These are phyloP conservation scores for Trichoderma orchidacearum DNA, from an alignment of 495 filamentous ascomycete genomes.

Conservation along the genomic window DNA sequence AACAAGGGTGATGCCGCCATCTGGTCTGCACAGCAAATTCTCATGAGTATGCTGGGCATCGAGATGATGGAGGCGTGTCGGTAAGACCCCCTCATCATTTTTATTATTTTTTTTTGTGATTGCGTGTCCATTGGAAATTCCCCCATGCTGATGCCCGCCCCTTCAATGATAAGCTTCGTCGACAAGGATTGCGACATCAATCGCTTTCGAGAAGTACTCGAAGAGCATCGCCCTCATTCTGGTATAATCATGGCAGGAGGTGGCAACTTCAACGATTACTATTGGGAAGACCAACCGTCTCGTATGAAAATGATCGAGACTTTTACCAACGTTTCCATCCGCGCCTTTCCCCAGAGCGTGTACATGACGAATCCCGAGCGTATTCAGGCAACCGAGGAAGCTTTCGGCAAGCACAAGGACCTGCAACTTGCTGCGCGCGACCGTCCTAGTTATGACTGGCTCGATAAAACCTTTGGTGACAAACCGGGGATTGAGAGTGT, in stretches of 20 bases:
- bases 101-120: neutral
- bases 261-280: conserved; percentile 13
- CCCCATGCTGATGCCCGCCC: neutral
- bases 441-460: conserved; percentile 7
- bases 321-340: conserved; percentile 7
- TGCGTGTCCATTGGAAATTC: neutral
- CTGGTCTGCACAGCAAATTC: conserved; percentile 8
- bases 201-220: conserved; percentile 2
- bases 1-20: conserved; percentile 12
- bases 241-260: conserved; percentile 10
- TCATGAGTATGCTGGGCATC: conserved; percentile 8
- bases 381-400: conserved; percentile 5
- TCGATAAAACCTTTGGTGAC: conserved; percentile 5
- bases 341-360: conserved; percentile 8
- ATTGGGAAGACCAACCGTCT: conserved; percentile 12
- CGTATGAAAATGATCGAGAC: conserved; percentile 7
- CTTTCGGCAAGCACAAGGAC: conserved; percentile 6
- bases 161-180: conserved; percentile 1
- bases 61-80: conserved; percentile 8
- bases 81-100: neutral
- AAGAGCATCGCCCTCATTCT: conserved; percentile 7
- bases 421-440: conserved; percentile 10
- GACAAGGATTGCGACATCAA: conserved; percentile 7
- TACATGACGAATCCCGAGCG: conserved; percentile 8
- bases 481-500: conserved; percentile 1